A percentile compares a stretch with the other conserved stretches of the same genome.
phyloP scores from a whole-genome alignment of 805 yeast species.

The Kregervanrija pseudodelftensis region DNA sequence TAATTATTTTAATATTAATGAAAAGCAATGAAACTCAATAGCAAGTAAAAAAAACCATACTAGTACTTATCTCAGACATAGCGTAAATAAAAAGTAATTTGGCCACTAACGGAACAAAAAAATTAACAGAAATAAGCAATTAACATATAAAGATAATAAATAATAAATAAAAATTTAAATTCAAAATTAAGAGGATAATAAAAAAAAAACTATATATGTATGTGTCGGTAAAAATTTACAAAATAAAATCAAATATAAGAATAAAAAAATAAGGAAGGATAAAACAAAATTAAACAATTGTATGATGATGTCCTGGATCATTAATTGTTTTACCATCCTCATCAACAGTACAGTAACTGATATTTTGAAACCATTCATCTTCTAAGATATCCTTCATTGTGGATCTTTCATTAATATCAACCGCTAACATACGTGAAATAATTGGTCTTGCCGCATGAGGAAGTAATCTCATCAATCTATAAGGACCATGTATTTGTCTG shows the following conservation, averaged over 20 bases:
- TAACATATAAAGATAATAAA: no score
- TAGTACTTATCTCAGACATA: background rate
- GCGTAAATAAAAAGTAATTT: background rate
- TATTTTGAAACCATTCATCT: constrained; percentile 67
- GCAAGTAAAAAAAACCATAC: background rate
- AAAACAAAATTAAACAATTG: constrained; percentile 27
- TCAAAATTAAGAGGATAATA: background rate
- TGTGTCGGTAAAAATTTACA: background rate
- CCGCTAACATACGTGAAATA: constrained; percentile 54
- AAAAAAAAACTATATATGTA: background rate
- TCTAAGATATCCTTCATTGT: constrained; percentile 55
- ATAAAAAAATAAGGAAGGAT: background rate
- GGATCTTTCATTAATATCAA: constrained; percentile 58
- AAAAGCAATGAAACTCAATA: background rate
- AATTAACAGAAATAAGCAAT: no score
- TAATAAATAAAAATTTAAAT: background rate
- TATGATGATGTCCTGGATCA: constrained; percentile 46
- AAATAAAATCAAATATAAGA: constrained; percentile 1
- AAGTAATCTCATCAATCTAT: constrained; percentile 67
- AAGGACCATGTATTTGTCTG: constrained; percentile 73
- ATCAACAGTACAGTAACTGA: constrained; percentile 52
- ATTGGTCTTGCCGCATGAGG: constrained; percentile 83
- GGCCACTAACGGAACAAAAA: no score
- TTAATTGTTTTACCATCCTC: constrained; percentile 31
- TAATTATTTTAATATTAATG: no score